Evolutionary conservation across 1,284 basidiomycete genomes (phyloP).

Genomic region (Pulveroboletus sp.): DNA sequence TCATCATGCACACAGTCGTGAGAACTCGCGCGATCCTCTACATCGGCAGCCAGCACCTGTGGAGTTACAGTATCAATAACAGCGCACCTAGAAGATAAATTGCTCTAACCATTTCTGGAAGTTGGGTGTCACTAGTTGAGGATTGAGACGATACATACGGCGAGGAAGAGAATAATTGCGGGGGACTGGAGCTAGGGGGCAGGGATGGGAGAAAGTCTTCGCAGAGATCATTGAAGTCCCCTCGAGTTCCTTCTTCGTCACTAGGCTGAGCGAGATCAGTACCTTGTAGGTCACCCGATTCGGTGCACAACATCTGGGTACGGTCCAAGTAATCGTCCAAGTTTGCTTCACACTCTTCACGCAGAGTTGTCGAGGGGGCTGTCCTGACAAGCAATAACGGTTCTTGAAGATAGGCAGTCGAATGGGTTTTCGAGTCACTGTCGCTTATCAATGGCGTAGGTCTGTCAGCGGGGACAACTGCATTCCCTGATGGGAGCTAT

Average conservation of each 20-base stretch:
- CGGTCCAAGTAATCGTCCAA: background rate
- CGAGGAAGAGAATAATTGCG: constrained; percentile 48
- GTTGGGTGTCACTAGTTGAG: constrained; percentile 20
- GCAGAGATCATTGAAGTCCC: constrained; percentile 3
- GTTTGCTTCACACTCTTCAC: background rate
- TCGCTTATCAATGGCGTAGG: background rate
- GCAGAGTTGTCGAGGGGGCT: background rate
- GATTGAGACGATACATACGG: constrained; percentile 44
- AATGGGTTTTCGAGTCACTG: background rate
- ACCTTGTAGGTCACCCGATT: background rate
- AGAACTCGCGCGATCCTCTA: background rate
- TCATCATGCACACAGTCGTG: background rate
- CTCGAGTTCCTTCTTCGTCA: constrained; percentile 6
- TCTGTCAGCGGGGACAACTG: background rate
- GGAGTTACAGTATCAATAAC: background rate
- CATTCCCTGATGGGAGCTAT: constrained; percentile 5
- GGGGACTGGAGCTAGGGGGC: constrained; percentile 52
- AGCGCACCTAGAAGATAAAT: background rate
- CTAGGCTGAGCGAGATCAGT: background rate
- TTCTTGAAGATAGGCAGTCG: background rate
- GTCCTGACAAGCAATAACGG: background rate
- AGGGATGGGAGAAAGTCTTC: constrained; percentile 36
- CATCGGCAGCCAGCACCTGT: constrained; percentile 11
- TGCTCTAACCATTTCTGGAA: constrained; percentile 17
- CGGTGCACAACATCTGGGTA: background rate